Base-by-base conservation (phyloP, 2,329 filamentous ascomycete genomes). In the Exophiala phaeomuriformis region DNA sequence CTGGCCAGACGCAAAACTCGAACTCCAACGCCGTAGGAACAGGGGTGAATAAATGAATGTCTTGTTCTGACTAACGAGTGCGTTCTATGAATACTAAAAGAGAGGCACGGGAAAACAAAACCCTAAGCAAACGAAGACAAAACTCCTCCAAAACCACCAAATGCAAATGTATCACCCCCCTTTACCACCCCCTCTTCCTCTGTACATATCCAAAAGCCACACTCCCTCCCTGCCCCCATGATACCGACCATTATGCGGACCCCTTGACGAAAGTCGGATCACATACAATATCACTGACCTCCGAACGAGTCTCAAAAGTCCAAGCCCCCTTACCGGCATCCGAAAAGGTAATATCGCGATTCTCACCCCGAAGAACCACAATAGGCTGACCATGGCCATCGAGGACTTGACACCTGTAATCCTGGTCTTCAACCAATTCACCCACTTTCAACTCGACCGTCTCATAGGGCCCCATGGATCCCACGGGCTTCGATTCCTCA, bases 281-380 rank as follows among this genome's bases (percentile, higher is more conserved):
- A 36, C 55, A 58, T 33, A 67, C 66, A 29, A 69, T 68, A 49
- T 69, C 67, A 48, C 68, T 63, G 35, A 69, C 69, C 40, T 65
- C 65, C 47, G 69, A 53, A 70, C 67, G 1, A 65, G 66, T 48
- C 64, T 65, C 5, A 61, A 61, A 46, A 12, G 51, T 58, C 59
- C 59, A 61, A 5, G 39, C 39, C 31, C 59, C 59, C 44, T 61
- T 61, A 43, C 47, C 47, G 37, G 42, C 55, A 44, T 61, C 58
- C 35, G 28, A 47, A 41, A 61, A 61, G 50, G 59, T 60, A 44
- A 52, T 57, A 41, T 60, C 58, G 12, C 47, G 39, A 46, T 58
- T 57, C n/a, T 10, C 49, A 36, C 55, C 55, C 12, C 59, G 46
- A 35, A 44, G 44, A 40, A 60, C 42, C 28, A 55, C 41, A 36